Conservation (phyloP, 1,139 yeast species). For the Lodderomyces elongisporus region DNA sequence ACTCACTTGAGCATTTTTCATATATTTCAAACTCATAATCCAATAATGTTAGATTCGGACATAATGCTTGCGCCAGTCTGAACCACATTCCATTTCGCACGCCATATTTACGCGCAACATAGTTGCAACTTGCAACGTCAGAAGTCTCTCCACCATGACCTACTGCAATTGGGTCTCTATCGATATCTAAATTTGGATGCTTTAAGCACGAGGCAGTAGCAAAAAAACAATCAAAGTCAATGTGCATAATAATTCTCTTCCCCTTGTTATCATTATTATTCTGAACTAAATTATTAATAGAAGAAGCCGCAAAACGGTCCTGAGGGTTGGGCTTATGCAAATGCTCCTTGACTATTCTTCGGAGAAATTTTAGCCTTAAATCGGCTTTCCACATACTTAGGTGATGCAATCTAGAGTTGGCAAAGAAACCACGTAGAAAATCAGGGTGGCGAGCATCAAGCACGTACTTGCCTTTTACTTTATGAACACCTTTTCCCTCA, state of each 20-base stretch:
- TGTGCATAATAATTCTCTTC: conserved; percentile 42
- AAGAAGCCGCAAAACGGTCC: neutral
- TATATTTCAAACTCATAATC: conserved; percentile 75
- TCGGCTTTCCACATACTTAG: conserved; percentile 84
- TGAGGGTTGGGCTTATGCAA: conserved; percentile 5
- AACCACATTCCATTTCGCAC: conserved; percentile 91
- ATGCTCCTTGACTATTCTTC: conserved; percentile 27
- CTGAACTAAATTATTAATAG: neutral
- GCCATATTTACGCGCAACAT: conserved; percentile 71
- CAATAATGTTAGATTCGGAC: conserved; percentile 60
- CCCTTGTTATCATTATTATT: neutral
- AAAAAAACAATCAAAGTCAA: conserved; percentile 93
- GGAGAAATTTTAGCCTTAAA: conserved; percentile 55
- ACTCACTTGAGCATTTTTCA: conserved; percentile 43
- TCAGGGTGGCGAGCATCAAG: conserved; percentile 73
- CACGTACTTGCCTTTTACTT: conserved; percentile 11
- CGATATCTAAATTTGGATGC: conserved; percentile 51
- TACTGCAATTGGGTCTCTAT: conserved; percentile 69
- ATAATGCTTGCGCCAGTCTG: conserved; percentile 50
- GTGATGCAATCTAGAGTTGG: conserved; percentile 82
- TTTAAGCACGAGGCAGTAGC: conserved; percentile 74
- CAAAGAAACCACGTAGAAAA: conserved; percentile 66
- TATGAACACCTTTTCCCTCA: conserved; percentile 10
- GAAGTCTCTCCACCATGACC: conserved; percentile 69
- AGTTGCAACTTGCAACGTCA: conserved; percentile 92